Evolutionary conservation across 2,329 filamentous ascomycete genomes (phyloP).

Genomic region (Venturia asperata): DNA sequence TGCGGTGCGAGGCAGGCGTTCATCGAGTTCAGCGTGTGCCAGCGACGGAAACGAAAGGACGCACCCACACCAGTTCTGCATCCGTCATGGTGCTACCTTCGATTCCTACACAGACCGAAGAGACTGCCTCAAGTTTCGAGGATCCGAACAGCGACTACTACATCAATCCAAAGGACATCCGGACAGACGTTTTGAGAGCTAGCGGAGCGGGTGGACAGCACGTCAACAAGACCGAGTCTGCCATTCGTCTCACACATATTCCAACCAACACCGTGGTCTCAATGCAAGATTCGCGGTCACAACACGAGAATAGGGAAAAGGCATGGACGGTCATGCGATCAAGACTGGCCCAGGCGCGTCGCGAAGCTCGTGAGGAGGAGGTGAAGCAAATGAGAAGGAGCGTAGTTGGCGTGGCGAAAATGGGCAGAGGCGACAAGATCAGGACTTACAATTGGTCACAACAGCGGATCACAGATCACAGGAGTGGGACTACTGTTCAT

Average conservation of each 20-base stretch:
- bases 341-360: constrained; percentile 68
- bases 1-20: constrained; percentile 86
- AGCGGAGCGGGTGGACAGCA: constrained; percentile 92
- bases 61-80: constrained; percentile 88
- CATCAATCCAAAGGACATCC: constrained; percentile 75
- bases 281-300: constrained; percentile 89
- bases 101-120: constrained; percentile 54
- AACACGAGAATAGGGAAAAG: constrained; percentile 78
- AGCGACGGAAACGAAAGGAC: constrained; percentile 80
- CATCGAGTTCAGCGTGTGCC: constrained; percentile 93
- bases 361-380: constrained; percentile 79
- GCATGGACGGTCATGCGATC: constrained; percentile 83
- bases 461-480: constrained; percentile 81
- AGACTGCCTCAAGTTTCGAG: constrained; percentile 56
- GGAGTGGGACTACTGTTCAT: constrained; percentile 70
- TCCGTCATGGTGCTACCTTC: constrained; percentile 88
- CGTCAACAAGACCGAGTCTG: constrained; percentile 97
- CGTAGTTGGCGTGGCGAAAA: constrained; percentile 68
- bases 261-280: constrained; percentile 81
- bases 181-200: constrained; percentile 82
- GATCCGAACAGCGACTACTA: constrained; percentile 90
- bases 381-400: constrained; percentile 66
- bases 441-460: constrained; percentile 79
- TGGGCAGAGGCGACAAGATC: constrained; percentile 89
- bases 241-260: constrained; percentile 82